Percentiles rank a stretch among this genome's conserved stretches.
Conservation (phyloP, 1,284 basidiomycete genomes). For the Phellinidium pouzarii region DNA sequence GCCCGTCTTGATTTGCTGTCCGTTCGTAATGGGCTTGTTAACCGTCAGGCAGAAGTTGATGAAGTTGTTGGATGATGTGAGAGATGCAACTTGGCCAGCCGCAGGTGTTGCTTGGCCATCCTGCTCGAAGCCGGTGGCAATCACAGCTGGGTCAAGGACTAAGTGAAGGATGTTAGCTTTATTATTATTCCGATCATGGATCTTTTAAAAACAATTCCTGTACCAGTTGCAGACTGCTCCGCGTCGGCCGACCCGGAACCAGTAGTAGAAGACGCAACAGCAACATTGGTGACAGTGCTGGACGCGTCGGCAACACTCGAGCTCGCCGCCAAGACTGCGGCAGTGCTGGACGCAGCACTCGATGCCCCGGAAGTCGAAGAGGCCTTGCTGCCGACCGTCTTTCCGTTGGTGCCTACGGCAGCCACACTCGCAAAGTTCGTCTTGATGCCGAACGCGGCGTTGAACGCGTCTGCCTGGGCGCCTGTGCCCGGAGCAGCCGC, state of each 20-base stretch:
- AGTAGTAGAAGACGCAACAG: background rate
- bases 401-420: constrained; percentile 8
- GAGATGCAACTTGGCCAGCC: constrained; percentile 39
- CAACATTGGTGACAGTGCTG: background rate
- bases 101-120: constrained; percentile 38
- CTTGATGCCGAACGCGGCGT: constrained; percentile 4
- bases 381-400: constrained; percentile 8
- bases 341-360: background rate
- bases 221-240: constrained; percentile 14
- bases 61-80: constrained; percentile 51
- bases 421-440: constrained; percentile 16
- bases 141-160: constrained; percentile 37
- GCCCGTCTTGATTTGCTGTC: constrained; percentile 36
- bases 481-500: constrained; percentile 25
- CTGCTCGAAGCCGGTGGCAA: constrained; percentile 36
- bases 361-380: background rate
- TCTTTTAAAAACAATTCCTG: background rate
- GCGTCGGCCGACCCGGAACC: background rate
- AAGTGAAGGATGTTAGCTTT: constrained; percentile 19
- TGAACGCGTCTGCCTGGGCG: constrained; percentile 22
- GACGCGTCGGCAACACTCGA: background rate
- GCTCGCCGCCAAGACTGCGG: background rate
- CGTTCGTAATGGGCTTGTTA: constrained; percentile 34
- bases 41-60: constrained; percentile 37
- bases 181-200: constrained; percentile 24